A percentile compares a stretch with the other conserved stretches of the same genome.
Evolutionary conservation across 1,284 basidiomycete species (phyloP).

Genomic region (Puccinia hordei): DNA sequence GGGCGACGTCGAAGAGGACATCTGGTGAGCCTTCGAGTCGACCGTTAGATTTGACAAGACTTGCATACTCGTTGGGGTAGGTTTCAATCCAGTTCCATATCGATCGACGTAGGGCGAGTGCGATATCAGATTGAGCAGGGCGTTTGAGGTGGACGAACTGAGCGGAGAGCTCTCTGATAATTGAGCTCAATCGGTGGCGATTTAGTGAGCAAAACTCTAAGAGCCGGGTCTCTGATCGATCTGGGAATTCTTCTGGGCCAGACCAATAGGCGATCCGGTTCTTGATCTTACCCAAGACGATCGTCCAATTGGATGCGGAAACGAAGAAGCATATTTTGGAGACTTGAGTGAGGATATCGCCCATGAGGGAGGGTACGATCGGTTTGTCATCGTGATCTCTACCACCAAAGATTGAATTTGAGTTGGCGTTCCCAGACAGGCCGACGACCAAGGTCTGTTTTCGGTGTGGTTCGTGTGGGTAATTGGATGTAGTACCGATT

Average conservation of each 20-base stretch:
- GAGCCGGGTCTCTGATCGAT: constrained; percentile 73
- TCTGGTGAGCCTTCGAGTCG: constrained; percentile 59
- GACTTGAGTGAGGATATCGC: constrained; percentile 60
- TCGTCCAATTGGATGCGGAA: constrained; percentile 84
- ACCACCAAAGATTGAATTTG: constrained; percentile 19
- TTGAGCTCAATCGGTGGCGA: constrained; percentile 67
- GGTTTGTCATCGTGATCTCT: constrained; percentile 42
- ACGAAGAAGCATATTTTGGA: constrained; percentile 83
- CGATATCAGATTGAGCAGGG: constrained; percentile 73
- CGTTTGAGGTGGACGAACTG: constrained; percentile 80
- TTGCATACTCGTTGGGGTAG: constrained; percentile 78
- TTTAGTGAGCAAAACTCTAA: constrained; percentile 74
- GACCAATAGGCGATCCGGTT: constrained; percentile 71
- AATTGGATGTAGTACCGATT: constrained; percentile 50
- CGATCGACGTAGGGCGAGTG: constrained; percentile 73
- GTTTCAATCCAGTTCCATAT: constrained; percentile 91
- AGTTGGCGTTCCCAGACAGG: neutral
- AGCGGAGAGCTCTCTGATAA: constrained; percentile 73
- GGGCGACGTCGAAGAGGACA: constrained; percentile 58
- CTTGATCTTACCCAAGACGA: constrained; percentile 74
- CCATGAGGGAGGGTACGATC: constrained; percentile 48
- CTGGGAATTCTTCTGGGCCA: constrained; percentile 62
- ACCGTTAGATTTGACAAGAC: constrained; percentile 64
- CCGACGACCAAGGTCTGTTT: no score
- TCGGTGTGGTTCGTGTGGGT: constrained; percentile 28